These are phyloP conservation scores for Tulasnella sp. DNA, from an alignment of 768 basidiomycete genomes.

Conservation along the genomic window DNA sequence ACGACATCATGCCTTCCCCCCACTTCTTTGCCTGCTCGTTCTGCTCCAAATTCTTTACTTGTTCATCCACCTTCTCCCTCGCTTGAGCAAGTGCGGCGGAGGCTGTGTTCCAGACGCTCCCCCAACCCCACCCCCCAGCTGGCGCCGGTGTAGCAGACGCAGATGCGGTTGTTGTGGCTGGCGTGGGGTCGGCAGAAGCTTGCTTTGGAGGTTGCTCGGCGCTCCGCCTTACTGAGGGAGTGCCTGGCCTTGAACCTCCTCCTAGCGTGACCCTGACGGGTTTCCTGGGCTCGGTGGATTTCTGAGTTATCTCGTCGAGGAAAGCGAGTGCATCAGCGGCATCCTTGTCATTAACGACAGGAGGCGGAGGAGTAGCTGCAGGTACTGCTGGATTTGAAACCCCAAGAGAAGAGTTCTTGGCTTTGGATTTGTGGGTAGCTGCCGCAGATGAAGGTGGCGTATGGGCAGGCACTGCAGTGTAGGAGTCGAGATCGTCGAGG, in stretches of 20 bases:
- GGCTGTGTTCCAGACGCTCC: slow-evolving; percentile 82
- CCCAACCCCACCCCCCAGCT: slow-evolving; percentile 72
- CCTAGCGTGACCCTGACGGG: slow-evolving; percentile 52
- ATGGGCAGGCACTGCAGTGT: slow-evolving; percentile 44
- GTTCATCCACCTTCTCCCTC: slow-evolving; percentile 85
- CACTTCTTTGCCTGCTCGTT: slow-evolving; percentile 88
- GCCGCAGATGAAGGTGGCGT: slow-evolving; percentile 40
- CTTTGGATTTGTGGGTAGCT: slow-evolving; percentile 39
- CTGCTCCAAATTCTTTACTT: slow-evolving; percentile 71
- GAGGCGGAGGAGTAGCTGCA: slow-evolving; percentile 10
- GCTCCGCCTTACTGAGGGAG: slow-evolving; percentile 17
- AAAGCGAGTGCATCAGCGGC: slow-evolving; percentile 86
- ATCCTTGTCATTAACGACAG: slow-evolving; percentile 57
- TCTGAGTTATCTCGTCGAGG: slow-evolving; percentile 93
- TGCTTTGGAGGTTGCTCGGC: slow-evolving; percentile 24
- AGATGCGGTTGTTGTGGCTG: slow-evolving; percentile 37
- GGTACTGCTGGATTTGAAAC: slow-evolving; percentile 37
- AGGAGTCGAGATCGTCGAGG: slow-evolving; percentile 91
- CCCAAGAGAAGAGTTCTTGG: slow-evolving; percentile 40
- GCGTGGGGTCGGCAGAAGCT: slow-evolving; percentile 29
- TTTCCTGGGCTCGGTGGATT: slow-evolving; percentile 77
- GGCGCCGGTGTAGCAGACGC: slow-evolving; percentile 38
- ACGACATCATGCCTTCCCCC: slow-evolving; percentile 82
- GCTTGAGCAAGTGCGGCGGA: slow-evolving; percentile 87
- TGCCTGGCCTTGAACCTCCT: slow-evolving; percentile 53